Base-by-base conservation (phyloP, 257 asterid species). In the Forsythia suspensa region DNA sequence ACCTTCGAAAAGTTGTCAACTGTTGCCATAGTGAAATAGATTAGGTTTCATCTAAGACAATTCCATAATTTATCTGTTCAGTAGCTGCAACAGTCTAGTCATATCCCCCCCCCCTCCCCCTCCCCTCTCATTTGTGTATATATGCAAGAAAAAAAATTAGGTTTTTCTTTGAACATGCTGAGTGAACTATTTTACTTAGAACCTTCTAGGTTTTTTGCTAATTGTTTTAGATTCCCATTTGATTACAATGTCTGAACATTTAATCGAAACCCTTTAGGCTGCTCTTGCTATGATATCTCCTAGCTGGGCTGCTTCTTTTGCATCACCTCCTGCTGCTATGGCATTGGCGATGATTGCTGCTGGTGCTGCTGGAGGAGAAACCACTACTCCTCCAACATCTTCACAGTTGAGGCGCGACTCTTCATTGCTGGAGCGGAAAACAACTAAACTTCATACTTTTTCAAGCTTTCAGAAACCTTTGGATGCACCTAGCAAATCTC, bases 251-350 rank as follows among this genome's bases (percentile, higher is more conserved):
- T 71, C 78, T 85, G 79, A 87, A 73, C 75, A 70, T 73, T 68
- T 76, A 63, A 36, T 81, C 79, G 46, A 29, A 75, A 41, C 74
- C 44, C 70, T 83, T 70, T 82, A 95, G 99, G 97, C 99, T 86
- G 97, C 98, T 83, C 91, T 95, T 79, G 96, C 97, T 80, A 92
- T 95, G 99, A 86, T 90, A 79, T 91, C 99, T 78, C 94, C 99
- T 71, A 90, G 96, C 87, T 95, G 99, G 99, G 99, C 99, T 79
- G 97, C 98, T 82, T 88, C 99, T 71, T 95, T 95, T 87, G 99
- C 99, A 68, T 93, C 99, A 79, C 99, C 99, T 61, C 98, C 99
- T 73, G 98, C 98, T 85, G 96, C 99, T 66, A 87, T 95, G 98
- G 97, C 97, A 29, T 89, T 95, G 83, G 96, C 98, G 43, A 95